Percentiles rank a stretch among this genome's conserved stretches.
These are phyloP conservation scores for Avena atlantica DNA, from an alignment of 176 grass and related monocot species.

Conservation along the genomic window DNA sequence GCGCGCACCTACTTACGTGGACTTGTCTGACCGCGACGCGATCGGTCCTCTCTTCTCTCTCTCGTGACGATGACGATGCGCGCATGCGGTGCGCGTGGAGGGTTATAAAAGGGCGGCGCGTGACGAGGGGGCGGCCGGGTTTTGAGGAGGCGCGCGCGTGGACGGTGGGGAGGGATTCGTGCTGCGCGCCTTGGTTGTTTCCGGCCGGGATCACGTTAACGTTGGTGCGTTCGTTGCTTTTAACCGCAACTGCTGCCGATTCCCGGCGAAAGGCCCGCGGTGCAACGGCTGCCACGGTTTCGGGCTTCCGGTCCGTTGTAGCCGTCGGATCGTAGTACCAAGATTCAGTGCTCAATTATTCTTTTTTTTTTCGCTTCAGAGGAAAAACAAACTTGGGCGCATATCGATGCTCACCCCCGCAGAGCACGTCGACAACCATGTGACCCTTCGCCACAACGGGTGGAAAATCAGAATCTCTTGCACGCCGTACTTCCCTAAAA, in stretches of 20 bases:
- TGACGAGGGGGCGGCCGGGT: slow-evolving; percentile 45
- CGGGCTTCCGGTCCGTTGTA: background rate
- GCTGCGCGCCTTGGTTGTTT: background rate
- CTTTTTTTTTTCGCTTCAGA: background rate
- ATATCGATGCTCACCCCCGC: background rate
- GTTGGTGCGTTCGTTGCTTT: background rate
- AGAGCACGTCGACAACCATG: background rate
- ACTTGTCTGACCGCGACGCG: slow-evolving; percentile 12
- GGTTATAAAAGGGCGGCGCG: slow-evolving; percentile 43
- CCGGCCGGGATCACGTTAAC: background rate
- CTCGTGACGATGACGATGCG: slow-evolving; percentile 22
- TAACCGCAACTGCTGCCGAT: slow-evolving; percentile 25
- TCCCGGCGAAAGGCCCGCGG: background rate
- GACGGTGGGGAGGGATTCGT: slow-evolving; percentile 43
- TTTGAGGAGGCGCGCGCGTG: slow-evolving; percentile 46
- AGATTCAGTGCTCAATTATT: too few relatives aligned
- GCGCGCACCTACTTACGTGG: background rate
- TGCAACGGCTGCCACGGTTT: background rate
- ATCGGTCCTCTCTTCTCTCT: background rate
- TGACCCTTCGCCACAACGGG: background rate
- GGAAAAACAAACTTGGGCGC: background rate
- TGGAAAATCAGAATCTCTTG: slow-evolving; percentile 2
- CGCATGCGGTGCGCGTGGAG: slow-evolving; percentile 32
- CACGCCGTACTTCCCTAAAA: background rate
- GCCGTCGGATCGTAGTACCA: background rate